Base-by-base conservation (phyloP, 768 basidiomycete species). In the Amyloporia xantha region DNA sequence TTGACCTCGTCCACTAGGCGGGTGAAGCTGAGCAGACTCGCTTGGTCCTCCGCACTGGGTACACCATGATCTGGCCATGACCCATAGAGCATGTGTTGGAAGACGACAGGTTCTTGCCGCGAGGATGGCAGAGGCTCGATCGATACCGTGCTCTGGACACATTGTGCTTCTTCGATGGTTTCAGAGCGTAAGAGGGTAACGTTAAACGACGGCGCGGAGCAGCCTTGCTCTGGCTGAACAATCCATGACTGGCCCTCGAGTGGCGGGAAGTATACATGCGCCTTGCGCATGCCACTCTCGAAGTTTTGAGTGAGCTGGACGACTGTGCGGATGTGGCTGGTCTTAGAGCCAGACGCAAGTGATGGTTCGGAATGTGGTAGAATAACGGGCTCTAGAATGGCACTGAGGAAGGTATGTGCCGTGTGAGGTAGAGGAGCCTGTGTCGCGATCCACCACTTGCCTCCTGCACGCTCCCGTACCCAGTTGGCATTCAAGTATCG, bases 51-150 rank as follows among this genome's bases (percentile, higher is more conserved):
- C 28, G 69, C 70, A 35, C 73, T 62, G 9, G 90, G 90, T n/a
- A 91, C 79, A 23, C 88, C 86, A 56, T 89, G 81, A 63, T 92
- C 90, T 13, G 90, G 90, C 90, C 90, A 92, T 2, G 82, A 80
- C 17, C 71, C 67, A 59, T 83, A 91, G 27, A 90, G 63, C 64
- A 91, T 54, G 60, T 91, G 90, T 41, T 76, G 75, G 64, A 91
- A 87, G 25, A 72, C 62, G 44, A 81, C 61, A 17, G 74, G 57
- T 35, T 71, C 62, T 10, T 62, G 58, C 20, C 61, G 47, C 21
- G 48, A 23, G 50, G 44, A 38, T 30, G 51, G 25, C 9, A 51
- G 53, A 17, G 52, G 49, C 37, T 60, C 53, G 48, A 77, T 57
- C 1, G 81, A 78, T 3, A 91, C 67, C 19, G 72, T 81, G 63